Evolutionary conservation across 441 rosid species (phyloP).

Genomic region (Theobroma grandiflorum): DNA sequence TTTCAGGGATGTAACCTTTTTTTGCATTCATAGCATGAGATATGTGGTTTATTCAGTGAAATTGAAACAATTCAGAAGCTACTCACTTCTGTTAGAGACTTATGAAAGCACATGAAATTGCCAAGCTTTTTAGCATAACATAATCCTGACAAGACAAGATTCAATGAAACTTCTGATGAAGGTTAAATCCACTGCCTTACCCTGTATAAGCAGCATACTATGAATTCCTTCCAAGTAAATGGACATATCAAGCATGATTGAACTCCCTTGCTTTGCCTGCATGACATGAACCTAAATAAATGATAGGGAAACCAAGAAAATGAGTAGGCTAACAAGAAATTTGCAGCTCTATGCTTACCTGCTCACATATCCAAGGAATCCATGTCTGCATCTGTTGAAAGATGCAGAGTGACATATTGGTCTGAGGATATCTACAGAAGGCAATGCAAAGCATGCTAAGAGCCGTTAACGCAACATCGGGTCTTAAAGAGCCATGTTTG

Average conservation of each 20-base stretch:
- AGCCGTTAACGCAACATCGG: conserved; percentile 71
- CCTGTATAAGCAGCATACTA: conserved; percentile 65
- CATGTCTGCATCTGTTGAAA: conserved; percentile 70
- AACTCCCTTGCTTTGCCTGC: conserved; percentile 67
- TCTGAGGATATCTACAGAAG: conserved; percentile 67
- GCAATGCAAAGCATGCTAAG: conserved; percentile 90
- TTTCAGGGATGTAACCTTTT: neutral
- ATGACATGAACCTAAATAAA: conserved; percentile 38
- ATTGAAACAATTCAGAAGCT: conserved; percentile 2
- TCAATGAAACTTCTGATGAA: conserved; percentile 19
- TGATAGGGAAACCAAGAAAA: conserved; percentile 11
- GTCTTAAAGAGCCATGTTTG: conserved; percentile 54
- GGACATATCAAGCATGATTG: conserved; percentile 57
- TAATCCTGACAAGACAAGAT: conserved; percentile 25
- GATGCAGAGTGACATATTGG: conserved; percentile 61
- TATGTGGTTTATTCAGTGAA: conserved; percentile 6
- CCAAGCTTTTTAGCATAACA: conserved; percentile 20
- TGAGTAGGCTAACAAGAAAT: conserved; percentile 30
- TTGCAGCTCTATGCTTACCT: conserved; percentile 51
- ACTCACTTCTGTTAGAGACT: conserved; percentile 25
- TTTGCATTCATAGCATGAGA: conserved; percentile 3
- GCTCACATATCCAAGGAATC: conserved; percentile 90
- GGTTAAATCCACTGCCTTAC: conserved; percentile 49
- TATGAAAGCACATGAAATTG: conserved; percentile 14
- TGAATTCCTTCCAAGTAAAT: conserved; percentile 86